Evolutionary conservation across 2,329 filamentous ascomycete genomes (phyloP).

Genomic region (Monosporascus sp.): DNA sequence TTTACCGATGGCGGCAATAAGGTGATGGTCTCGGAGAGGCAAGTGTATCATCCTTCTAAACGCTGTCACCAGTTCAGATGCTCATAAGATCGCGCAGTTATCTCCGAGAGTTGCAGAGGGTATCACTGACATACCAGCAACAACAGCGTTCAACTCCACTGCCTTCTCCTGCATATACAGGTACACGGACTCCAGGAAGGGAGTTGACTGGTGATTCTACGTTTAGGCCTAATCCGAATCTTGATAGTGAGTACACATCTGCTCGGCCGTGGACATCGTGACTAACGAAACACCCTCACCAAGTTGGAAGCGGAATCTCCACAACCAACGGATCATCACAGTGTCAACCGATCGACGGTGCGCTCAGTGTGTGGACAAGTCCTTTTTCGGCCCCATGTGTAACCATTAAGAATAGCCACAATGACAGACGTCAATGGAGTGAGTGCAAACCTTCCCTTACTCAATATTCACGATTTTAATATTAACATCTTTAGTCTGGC

Average conservation of each 20-base stretch:
- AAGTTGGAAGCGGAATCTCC: not conserved
- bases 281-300: not conserved
- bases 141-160: slow-evolving; percentile 5
- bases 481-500: slow-evolving; percentile 16
- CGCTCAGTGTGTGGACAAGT: slow-evolving; percentile 23
- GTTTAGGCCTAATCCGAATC: not conserved
- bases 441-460: slow-evolving; percentile 6
- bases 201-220: not conserved
- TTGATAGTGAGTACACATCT: not conserved
- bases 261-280: not conserved
- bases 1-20: slow-evolving; percentile 26
- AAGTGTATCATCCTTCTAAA: not conserved
- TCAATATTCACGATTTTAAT: not conserved
- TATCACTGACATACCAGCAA: slow-evolving; percentile 5
- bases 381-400: slow-evolving; percentile 25
- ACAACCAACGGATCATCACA: not conserved
- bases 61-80: not conserved
- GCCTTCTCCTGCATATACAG: not conserved
- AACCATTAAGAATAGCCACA: slow-evolving; percentile 24
- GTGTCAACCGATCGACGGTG: slow-evolving; percentile 3
- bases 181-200: not conserved
- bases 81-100: slow-evolving; percentile 1
- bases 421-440: slow-evolving; percentile 32
- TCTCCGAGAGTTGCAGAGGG: slow-evolving; percentile 12
- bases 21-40: slow-evolving; percentile 30